Base-by-base conservation (phyloP, 1,284 basidiomycete species). In the Athelia sp. region DNA sequence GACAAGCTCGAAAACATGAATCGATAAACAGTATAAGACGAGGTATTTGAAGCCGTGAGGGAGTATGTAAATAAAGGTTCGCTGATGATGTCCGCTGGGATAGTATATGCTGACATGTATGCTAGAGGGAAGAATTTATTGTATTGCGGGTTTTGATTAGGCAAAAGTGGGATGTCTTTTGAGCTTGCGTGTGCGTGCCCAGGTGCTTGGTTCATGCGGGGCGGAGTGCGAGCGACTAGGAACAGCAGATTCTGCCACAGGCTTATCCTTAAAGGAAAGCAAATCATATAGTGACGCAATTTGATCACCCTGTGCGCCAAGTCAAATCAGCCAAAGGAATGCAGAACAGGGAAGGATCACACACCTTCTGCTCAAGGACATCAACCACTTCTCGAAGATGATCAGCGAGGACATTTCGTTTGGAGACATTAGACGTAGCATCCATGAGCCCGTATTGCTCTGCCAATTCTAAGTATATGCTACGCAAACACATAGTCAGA, bases 371-470 rank as follows among this genome's bases (percentile, higher is more conserved):
- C 60, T 96, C 94, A 24, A 97, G 74, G 42, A 87, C 76, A 64
- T 94, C 90, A 45, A 97, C 90, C 15, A 96, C 90, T 62, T 95
- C 90, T 38, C 81, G 83, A 50, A 97, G 72, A 64, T 94, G 93
- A 52, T 84, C 80, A 0, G 93, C 91, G 22, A 96, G 73, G 9
- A 87, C 77, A 54, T 90, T 89, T 26, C 93, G 76, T 63, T 90
- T 90, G 17, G 76, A 76, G 1, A 85, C 82, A 59, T 92, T 85
- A 3, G 85, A 87, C 1, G 82, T 82, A 2, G 91, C 82, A 61
- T 93, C 89, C 76, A 96, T 87, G 8, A 81, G 69, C 63, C 85
- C 90, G 70, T 96, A 97, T 69, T 94, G 87, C 52, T 94, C 91
- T 0, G 93, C 86, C 31, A 96, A 74, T 62, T 92, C 89, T 47